Evolutionary conservation across 2,329 filamentous ascomycete species (phyloP).

Genomic region (Hansfordia pulvinata): DNA sequence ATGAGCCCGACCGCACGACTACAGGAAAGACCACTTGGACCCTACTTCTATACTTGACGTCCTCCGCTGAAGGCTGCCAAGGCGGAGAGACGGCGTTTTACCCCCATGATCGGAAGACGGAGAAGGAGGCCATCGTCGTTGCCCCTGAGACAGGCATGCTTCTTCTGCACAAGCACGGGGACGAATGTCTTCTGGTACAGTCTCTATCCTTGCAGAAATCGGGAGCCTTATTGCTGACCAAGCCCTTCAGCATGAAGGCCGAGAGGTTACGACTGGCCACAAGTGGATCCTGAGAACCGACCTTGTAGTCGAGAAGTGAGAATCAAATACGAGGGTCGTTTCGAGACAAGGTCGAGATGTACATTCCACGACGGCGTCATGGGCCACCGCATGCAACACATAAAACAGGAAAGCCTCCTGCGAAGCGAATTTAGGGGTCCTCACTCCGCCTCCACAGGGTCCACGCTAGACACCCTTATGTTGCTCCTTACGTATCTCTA

Average conservation of each 20-base stretch:
- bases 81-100: constrained; percentile 93
- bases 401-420: too few relatives aligned
- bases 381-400: too few relatives aligned
- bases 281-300: constrained; percentile 89
- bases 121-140: constrained; percentile 55
- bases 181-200: constrained; percentile 66
- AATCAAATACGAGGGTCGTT: too few relatives aligned
- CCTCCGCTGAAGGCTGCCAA: constrained; percentile 55
- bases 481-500: too few relatives aligned
- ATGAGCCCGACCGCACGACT: constrained; percentile 17
- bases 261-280: constrained; percentile 65
- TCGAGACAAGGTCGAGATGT: too few relatives aligned
- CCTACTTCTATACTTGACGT: constrained; percentile 74
- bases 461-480: too few relatives aligned
- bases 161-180: constrained; percentile 76
- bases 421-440: too few relatives aligned
- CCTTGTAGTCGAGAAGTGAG: constrained; percentile 49
- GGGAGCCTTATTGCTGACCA: background rate
- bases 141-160: constrained; percentile 73
- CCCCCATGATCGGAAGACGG: constrained; percentile 45
- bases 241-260: constrained; percentile 56
- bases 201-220: constrained; percentile 6
- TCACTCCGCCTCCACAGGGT: too few relatives aligned
- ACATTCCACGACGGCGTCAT: too few relatives aligned
- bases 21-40: constrained; percentile 78